Conservation (phyloP, 768 basidiomycete species). For the Tricholoma sp. region DNA sequence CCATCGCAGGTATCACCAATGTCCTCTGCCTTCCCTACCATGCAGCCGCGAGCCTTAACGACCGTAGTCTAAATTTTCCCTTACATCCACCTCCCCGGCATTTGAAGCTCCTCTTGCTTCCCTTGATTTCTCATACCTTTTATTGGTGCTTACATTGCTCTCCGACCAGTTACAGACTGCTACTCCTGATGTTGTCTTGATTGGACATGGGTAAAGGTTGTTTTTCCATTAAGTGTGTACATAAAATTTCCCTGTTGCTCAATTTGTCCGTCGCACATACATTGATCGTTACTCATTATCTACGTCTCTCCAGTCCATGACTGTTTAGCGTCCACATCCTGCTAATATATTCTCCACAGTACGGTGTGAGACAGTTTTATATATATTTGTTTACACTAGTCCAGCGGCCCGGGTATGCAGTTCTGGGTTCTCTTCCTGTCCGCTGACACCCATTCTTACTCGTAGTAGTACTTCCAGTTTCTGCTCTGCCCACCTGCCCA, state of each 20-base stretch:
- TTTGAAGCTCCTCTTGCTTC: neutral
- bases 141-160: neutral
- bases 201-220: neutral
- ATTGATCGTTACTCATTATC: slow-evolving; percentile 10
- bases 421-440: no score
- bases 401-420: no score
- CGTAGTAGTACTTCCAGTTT: no score
- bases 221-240: neutral
- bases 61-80: slow-evolving; percentile 7
- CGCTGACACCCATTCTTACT: no score
- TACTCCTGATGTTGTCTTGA: neutral
- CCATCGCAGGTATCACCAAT: slow-evolving; percentile 67
- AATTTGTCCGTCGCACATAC: neutral
- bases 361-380: no score
- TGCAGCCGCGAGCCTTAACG: slow-evolving; percentile 32
- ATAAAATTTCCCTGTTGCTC: neutral
- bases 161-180: neutral
- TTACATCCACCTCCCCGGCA: neutral
- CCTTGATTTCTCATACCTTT: neutral
- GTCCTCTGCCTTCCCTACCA: slow-evolving; percentile 75
- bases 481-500: no score
- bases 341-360: neutral
- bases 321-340: neutral
- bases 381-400: no score
- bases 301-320: neutral